phyloP scores from a whole-genome alignment of 345 rosid genomes.

The Boechera stricta region DNA sequence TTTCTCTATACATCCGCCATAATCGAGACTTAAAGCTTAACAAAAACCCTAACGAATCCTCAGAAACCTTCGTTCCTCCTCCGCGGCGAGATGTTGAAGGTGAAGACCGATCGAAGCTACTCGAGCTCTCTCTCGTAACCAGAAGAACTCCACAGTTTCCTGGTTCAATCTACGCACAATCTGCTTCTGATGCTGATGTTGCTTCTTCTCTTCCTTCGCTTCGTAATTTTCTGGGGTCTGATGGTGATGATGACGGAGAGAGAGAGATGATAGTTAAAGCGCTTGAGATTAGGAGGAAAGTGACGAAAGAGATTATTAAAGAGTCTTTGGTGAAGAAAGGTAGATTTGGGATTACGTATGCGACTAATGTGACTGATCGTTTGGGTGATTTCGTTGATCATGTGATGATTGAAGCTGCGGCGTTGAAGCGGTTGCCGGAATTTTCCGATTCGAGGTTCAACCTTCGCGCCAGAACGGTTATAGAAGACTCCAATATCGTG shows the following conservation, averaged over 20 bases:
- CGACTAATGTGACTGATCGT: conserved; percentile 64
- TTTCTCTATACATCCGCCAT: conserved; percentile 51
- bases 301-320: conserved; percentile 71
- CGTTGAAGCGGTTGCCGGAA: conserved; percentile 66
- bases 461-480: conserved; percentile 61
- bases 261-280: conserved; percentile 75
- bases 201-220: conserved; percentile 55
- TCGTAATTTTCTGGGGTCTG: conserved; percentile 43
- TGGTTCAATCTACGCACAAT: conserved; percentile 57
- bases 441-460: conserved; percentile 59
- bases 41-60: conserved; percentile 30
- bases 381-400: conserved; percentile 68
- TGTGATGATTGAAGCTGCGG: conserved; percentile 84
- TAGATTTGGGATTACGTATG: conserved; percentile 82
- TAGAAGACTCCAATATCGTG: conserved; percentile 68
- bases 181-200: conserved; percentile 42
- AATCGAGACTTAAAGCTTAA: conserved; percentile 37
- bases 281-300: conserved; percentile 73
- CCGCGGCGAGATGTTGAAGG: conserved; percentile 17
- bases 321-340: conserved; percentile 73
- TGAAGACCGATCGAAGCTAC: conserved; percentile 58
- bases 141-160: conserved; percentile 75
- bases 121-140: conserved; percentile 62
- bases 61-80: conserved; percentile 40
- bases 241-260: conserved; percentile 43